phyloP scores from a whole-genome alignment of 1,284 basidiomycete genomes.

The Lignosus rhinocerotis region DNA sequence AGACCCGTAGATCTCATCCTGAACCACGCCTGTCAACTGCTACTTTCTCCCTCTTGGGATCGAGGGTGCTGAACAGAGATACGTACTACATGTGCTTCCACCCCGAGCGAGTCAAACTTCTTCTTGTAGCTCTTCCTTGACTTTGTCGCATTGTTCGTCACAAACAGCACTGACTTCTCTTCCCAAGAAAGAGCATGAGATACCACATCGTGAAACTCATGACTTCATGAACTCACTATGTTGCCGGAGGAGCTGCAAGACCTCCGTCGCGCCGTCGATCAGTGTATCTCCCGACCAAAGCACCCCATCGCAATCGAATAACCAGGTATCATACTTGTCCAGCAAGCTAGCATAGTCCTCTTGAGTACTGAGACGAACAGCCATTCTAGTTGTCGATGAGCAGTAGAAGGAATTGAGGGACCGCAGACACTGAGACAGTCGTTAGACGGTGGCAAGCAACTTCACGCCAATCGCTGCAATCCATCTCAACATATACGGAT shows the following conservation, averaged over 20 bases:
- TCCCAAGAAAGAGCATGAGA: neutral
- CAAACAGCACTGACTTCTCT: slow-evolving; percentile 92
- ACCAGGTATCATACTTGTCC: slow-evolving; percentile 86
- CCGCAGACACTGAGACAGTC: neutral
- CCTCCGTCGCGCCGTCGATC: slow-evolving; percentile 76
- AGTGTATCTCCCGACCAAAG: slow-evolving; percentile 87
- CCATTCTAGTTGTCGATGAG: slow-evolving; percentile 18
- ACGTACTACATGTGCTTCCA: slow-evolving; percentile 82
- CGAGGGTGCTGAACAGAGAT: neutral
- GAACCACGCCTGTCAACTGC: neutral
- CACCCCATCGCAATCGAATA: slow-evolving; percentile 98
- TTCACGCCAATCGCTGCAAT: neutral
- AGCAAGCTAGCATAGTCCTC: slow-evolving; percentile 62
- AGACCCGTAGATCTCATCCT: slow-evolving; percentile 97
- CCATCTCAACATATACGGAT: neutral
- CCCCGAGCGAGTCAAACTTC: slow-evolving; percentile 89
- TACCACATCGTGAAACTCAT: neutral
- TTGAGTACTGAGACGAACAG: slow-evolving; percentile 32
- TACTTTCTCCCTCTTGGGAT: neutral
- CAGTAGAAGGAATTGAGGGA: neutral
- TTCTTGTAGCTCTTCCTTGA: slow-evolving; percentile 84
- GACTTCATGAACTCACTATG: slow-evolving; percentile 39
- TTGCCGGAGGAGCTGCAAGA: slow-evolving; percentile 66
- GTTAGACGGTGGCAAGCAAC: neutral
- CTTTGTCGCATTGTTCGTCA: slow-evolving; percentile 98